Base-by-base conservation (phyloP, 140 eudicot genomes). In the Bidens hawaiensis region DNA sequence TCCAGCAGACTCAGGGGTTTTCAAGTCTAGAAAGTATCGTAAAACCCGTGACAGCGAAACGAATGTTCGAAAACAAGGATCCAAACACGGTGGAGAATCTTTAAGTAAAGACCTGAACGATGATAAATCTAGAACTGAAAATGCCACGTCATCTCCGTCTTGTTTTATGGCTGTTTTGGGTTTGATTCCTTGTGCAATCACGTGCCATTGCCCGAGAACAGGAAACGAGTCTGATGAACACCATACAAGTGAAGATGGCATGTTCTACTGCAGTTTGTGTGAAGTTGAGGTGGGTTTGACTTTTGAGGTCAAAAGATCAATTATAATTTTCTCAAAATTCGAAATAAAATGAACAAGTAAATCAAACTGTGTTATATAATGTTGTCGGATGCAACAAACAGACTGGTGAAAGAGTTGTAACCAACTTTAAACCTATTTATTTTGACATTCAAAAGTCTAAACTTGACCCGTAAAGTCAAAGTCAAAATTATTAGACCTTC, bases 1-100 rank as follows among this genome's bases (percentile, higher is more conserved):
- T 77, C 99, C 99, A 54, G 96, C 99, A 30, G 99, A 93, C n/a
- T 75, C 93, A 18, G 96, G 99, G 45, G 96, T 91, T 53, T 87
- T 87, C 76, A 91, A 64, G 77, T 91, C 99, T 7, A 87, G 80
- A 69, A 91, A 87, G 62, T 91, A 91, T 69, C 60, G 74, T 67
- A 83, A 82, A 68, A 27, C 76, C 41, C 55, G 65, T 13, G 75
- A 70, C 65, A 81, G 33, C 74, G 72, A 78, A 71, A 60, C 58
- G 22, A 54, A 45, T 60, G 65, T 21, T 13, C 41, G 43, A 48
- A 68, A 57, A n/a, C 69, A 80, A 26, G 83, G 72, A 51, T 79
- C 89, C 30, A 83, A 85, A 64, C 75, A 68, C 62, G 82, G 77
- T 27, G 87, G 82, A 3, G 85, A 76, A 28, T 62, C 75, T 64